These are phyloP conservation scores for Mycena olivaceomarginata DNA, from an alignment of 768 basidiomycete genomes.

Conservation along the genomic window DNA sequence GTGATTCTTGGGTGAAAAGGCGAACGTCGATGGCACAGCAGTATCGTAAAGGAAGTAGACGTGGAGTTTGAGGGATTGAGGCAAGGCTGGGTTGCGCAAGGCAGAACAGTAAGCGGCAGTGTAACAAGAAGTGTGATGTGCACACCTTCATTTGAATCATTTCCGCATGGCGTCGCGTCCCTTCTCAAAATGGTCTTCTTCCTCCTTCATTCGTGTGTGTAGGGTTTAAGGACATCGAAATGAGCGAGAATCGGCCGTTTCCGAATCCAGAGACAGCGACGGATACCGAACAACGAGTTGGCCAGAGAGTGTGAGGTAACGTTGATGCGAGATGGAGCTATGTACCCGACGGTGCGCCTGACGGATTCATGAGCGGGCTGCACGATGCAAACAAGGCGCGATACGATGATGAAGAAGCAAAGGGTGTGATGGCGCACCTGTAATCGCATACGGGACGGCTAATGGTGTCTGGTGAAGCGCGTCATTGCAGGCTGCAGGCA, in stretches of 20 bases:
- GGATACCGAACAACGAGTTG: neutral
- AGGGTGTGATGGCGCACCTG: neutral
- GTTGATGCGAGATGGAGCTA: conserved; percentile 1
- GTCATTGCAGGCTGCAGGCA: conserved; percentile 9
- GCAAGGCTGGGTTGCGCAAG: neutral
- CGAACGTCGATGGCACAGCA: neutral
- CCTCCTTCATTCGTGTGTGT: neutral
- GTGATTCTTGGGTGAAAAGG: neutral
- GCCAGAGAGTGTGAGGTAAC: neutral
- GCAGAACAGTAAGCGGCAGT: conserved; percentile 8
- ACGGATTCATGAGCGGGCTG: neutral
- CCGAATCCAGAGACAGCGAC: too few relatives aligned
- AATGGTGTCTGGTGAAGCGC: neutral
- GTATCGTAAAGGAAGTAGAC: neutral
- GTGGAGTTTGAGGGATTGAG: conserved; percentile 1
- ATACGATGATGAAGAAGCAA: neutral
- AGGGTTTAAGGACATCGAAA: neutral
- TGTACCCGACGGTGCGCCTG: neutral
- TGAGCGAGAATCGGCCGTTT: neutral
- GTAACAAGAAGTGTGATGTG: conserved; percentile 3
- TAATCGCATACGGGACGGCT: too few relatives aligned
- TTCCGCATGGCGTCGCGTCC: neutral
- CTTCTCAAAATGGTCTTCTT: neutral
- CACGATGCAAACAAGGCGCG: neutral
- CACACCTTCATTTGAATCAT: conserved; percentile 12